phyloP scores from a whole-genome alignment of 176 grass and related monocot genomes.

The Eragrostis curvula region DNA sequence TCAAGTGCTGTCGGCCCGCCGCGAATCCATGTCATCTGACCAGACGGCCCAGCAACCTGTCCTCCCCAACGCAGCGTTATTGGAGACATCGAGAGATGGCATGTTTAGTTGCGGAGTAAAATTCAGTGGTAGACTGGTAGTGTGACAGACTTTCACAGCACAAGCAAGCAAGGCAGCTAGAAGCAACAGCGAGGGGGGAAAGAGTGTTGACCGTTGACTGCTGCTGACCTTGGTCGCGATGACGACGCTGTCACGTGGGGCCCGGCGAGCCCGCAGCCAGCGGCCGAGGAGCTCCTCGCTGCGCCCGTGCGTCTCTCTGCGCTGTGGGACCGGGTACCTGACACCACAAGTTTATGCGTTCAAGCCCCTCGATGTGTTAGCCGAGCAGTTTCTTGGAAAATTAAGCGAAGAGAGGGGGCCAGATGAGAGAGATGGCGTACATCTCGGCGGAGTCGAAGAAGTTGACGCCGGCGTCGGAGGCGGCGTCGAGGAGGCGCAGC shows the following conservation, averaged over 20 bases:
- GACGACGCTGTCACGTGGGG: constrained; percentile 60
- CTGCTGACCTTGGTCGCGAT: constrained; percentile 72
- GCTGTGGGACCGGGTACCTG: constrained; percentile 73
- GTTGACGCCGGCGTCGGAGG: constrained; percentile 72
- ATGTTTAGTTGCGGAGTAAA: background rate
- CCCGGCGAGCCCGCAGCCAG: constrained; percentile 61
- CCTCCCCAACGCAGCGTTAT: constrained; percentile 4
- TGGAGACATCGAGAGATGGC: background rate
- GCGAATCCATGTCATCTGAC: constrained; percentile 91
- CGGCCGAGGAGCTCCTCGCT: constrained; percentile 81
- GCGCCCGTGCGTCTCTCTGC: constrained; percentile 63
- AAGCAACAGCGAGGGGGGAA: background rate
- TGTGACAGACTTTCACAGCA: background rate
- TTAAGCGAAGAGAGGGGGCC: background rate
- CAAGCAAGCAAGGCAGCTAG: background rate
- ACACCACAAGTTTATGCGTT: background rate
- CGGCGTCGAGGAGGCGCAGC: constrained; percentile 72
- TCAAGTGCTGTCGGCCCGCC: constrained; percentile 66
- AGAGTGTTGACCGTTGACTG: background rate
- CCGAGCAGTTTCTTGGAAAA: background rate
- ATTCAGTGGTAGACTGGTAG: background rate
- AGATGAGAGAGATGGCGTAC: constrained; percentile 4
- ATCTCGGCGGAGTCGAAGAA: constrained; percentile 94
- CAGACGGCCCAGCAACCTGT: constrained; percentile 85
- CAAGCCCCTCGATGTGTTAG: background rate